Evolutionary conservation across 2,329 filamentous ascomycete species (phyloP).

Genomic region (Diaporthe velutina): DNA sequence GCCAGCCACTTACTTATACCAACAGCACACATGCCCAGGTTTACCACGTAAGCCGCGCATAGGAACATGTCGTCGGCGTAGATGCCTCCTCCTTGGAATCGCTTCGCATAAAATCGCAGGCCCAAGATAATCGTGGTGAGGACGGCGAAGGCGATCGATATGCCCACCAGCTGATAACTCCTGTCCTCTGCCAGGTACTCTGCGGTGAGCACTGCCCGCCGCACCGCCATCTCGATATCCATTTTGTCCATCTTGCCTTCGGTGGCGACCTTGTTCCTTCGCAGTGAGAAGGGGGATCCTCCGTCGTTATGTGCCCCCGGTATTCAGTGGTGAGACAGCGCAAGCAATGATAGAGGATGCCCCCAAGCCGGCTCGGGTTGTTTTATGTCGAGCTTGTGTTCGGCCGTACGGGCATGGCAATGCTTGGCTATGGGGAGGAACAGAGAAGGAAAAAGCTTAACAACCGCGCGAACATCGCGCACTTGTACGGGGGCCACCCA

Average conservation of each 20-base stretch:
- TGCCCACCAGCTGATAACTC: constrained; percentile 36
- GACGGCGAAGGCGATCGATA: constrained; percentile 42
- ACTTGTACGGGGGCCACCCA: background rate
- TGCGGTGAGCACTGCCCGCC: background rate
- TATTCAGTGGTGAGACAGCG: background rate
- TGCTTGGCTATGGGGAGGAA: constrained; percentile 9
- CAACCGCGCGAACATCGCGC: background rate
- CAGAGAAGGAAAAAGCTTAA: background rate
- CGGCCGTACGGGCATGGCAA: constrained; percentile 28
- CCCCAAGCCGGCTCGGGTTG: constrained; percentile 29
- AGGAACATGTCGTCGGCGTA: constrained; percentile 42
- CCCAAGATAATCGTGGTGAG: constrained; percentile 39
- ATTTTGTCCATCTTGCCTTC: background rate
- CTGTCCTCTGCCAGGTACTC: constrained; percentile 33
- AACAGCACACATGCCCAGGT: constrained; percentile 43
- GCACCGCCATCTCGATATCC: constrained; percentile 4
- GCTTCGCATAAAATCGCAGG: constrained; percentile 42
- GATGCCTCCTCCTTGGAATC: constrained; percentile 38
- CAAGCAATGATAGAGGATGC: background rate
- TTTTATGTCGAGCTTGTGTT: constrained; percentile 18
- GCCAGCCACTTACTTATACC: constrained; percentile 39
- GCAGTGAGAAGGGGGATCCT: background rate
- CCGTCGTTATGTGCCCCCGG: background rate
- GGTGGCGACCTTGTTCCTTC: background rate
- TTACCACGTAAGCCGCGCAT: constrained; percentile 41